phyloP scores from a whole-genome alignment of 1,139 yeast genomes.

The Wickerhamomyces sp. region DNA sequence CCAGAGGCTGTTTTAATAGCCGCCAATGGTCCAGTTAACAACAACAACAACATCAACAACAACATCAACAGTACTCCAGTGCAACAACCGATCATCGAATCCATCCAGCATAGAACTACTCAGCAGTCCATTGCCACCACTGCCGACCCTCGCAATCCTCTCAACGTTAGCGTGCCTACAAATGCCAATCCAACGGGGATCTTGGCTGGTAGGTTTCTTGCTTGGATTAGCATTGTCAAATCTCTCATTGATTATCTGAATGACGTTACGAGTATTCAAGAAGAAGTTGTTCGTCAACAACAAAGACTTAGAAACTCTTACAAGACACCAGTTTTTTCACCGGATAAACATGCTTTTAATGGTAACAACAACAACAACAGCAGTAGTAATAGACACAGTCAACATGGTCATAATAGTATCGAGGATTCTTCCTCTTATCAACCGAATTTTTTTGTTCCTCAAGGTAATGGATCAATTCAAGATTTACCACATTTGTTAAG shows the following conservation, averaged over 20 bases:
- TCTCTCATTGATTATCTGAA: conserved; percentile 69
- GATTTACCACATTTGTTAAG: conserved; percentile 74
- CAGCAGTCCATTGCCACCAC: conserved; percentile 8
- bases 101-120: conserved; percentile 7
- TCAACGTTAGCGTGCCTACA: conserved; percentile 42
- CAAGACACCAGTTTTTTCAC: conserved; percentile 42
- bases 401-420: conserved; percentile 14
- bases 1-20: conserved; percentile 8
- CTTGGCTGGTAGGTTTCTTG: conserved; percentile 73
- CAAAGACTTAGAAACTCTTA: conserved; percentile 77
- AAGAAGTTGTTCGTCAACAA: conserved; percentile 82
- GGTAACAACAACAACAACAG: conserved; percentile 17
- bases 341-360: conserved; percentile 10
- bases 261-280: conserved; percentile 82
- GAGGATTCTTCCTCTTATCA: conserved; percentile 23
- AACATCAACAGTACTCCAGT: too few relatives aligned
- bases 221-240: conserved; percentile 80
- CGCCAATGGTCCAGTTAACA: too few relatives aligned
- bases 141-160: conserved; percentile 36
- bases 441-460: conserved; percentile 42
- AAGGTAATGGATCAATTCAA: conserved; percentile 77
- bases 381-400: conserved; percentile 16
- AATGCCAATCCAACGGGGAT: conserved; percentile 78
- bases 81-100: neutral
- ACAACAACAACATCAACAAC: too few relatives aligned